A percentile compares a stretch with the other conserved stretches of the same genome.
These are phyloP conservation scores for Claviceps monticola DNA, from an alignment of 2,329 filamentous ascomycete genomes.

Conservation along the genomic window DNA sequence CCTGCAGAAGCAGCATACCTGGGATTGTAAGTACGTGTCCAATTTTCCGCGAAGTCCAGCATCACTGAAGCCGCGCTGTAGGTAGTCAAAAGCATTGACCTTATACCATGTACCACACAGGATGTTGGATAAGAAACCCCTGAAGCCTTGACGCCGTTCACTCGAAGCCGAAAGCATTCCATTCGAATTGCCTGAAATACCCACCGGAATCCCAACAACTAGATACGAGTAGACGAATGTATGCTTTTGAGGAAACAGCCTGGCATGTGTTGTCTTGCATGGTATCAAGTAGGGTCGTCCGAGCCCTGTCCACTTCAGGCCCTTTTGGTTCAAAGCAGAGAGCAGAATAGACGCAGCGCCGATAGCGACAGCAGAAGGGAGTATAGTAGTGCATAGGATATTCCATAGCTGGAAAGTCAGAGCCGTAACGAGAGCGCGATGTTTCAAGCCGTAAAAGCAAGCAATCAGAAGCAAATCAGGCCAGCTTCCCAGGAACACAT, in stretches of 20 bases:
- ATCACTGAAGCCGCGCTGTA: constrained; percentile 37
- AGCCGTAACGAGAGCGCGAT: not conserved
- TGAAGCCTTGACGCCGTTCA: not conserved
- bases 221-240: constrained; percentile 60
- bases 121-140: constrained; percentile 1
- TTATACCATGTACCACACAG: constrained; percentile 35
- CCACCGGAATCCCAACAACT: constrained; percentile 52
- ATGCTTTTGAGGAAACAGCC: constrained; percentile 54
- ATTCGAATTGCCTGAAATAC: constrained; percentile 41
- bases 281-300: constrained; percentile 44
- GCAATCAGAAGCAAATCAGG: constrained; percentile 11
- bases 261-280: constrained; percentile 48
- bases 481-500: constrained; percentile 9
- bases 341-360: not conserved
- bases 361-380: not conserved
- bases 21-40: constrained; percentile 39
- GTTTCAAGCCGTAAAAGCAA: constrained; percentile 1
- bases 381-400: not conserved
- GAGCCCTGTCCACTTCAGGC: constrained; percentile 3
- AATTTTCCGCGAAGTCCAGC: constrained; percentile 51
- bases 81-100: constrained; percentile 45
- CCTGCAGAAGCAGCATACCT: constrained; percentile 28
- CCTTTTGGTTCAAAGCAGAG: not conserved
- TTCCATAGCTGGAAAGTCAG: not conserved
- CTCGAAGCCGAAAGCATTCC: constrained; percentile 39